phyloP scores from a whole-genome alignment of 1,284 basidiomycete genomes.

The Pyrrhoderma lamaoense region DNA sequence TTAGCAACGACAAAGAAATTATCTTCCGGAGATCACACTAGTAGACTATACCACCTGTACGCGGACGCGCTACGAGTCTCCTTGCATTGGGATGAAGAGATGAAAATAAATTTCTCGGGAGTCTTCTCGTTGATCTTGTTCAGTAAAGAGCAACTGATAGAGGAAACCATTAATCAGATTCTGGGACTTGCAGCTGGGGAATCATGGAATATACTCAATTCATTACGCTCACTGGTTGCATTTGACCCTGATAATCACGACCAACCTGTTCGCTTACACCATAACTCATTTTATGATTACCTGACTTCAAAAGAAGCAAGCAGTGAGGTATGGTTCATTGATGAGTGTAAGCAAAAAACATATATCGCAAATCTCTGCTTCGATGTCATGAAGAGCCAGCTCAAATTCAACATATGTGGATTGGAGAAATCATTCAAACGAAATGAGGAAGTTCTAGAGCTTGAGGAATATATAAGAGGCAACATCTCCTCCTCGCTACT shows the following conservation, averaged over 20 bases:
- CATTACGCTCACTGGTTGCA: not conserved
- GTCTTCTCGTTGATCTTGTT: not conserved
- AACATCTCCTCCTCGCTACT: not conserved
- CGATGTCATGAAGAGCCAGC: constrained; percentile 9
- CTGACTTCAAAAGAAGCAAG: not conserved
- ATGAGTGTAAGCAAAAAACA: not conserved
- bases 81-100: no score
- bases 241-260: not conserved
- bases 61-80: no score
- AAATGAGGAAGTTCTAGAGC: constrained; percentile 1
- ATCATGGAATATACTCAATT: not conserved
- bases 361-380: constrained; percentile 1
- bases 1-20: no score
- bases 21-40: no score
- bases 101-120: not conserved
- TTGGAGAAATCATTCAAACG: constrained; percentile 5
- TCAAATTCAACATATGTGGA: constrained; percentile 19
- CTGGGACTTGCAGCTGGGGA: not conserved
- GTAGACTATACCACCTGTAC: no score
- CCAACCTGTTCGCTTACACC: not conserved
- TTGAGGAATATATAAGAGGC: not conserved
- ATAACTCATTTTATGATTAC: not conserved
- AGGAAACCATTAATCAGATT: not conserved
- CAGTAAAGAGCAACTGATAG: not conserved
- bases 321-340: not conserved